phyloP scores from a whole-genome alignment of 495 filamentous ascomycete species.

The Penicillium alfredii region DNA sequence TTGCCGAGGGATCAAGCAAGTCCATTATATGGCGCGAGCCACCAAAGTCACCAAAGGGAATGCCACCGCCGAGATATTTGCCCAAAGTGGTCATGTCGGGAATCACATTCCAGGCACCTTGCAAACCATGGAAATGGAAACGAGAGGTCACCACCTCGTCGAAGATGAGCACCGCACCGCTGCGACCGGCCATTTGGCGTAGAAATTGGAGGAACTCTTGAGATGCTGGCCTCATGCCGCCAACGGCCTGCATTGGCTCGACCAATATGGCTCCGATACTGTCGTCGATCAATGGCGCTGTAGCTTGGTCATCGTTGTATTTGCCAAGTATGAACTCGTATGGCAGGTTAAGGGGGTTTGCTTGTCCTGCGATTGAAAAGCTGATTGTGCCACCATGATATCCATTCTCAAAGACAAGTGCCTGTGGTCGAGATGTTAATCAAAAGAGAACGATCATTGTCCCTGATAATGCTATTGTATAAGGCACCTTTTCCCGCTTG shows the following conservation, averaged over 20 bases:
- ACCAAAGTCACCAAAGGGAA: constrained; percentile 59
- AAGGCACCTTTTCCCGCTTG: constrained; percentile 34
- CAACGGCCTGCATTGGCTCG: constrained; percentile 53
- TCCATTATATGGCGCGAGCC: constrained; percentile 49
- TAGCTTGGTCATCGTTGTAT: constrained; percentile 40
- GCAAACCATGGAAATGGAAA: constrained; percentile 43
- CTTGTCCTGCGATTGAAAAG: constrained; percentile 7
- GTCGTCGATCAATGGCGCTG: constrained; percentile 4
- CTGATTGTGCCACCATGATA: constrained; percentile 25
- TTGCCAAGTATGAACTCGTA: constrained; percentile 41
- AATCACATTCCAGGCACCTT: constrained; percentile 31
- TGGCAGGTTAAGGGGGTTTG: constrained; percentile 16
- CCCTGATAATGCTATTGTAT: too few species aligned
- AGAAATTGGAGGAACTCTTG: constrained; percentile 41
- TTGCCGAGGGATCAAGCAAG: constrained; percentile 46
- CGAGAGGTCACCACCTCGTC: constrained; percentile 64
- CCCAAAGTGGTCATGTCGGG: constrained; percentile 58
- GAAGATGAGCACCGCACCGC: constrained; percentile 49
- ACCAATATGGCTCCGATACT: constrained; percentile 52
- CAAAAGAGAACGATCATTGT: constrained; percentile 15
- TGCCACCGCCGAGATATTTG: constrained; percentile 59
- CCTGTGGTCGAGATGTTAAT: constrained; percentile 22
- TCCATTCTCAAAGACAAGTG: constrained; percentile 25
- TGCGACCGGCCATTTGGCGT: constrained; percentile 25
- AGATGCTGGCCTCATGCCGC: constrained; percentile 43